These are phyloP conservation scores for Pythium phragmiticola DNA, from an alignment of 352 stramenopile species.

Conservation along the genomic window DNA sequence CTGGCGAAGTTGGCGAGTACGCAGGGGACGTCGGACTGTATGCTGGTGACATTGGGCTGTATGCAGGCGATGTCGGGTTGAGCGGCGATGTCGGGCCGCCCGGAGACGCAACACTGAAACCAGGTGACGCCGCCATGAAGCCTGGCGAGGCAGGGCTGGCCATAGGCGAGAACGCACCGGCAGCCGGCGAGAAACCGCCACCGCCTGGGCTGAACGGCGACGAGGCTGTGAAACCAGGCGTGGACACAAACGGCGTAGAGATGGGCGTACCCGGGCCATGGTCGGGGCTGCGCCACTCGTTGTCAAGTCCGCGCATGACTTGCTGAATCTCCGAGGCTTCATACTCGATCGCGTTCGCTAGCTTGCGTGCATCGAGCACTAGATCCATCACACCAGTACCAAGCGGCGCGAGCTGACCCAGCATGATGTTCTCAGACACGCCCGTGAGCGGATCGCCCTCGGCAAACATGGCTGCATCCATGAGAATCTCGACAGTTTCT, in stretches of 20 bases:
- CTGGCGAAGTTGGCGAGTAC: conserved; percentile 79
- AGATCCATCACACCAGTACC: conserved; percentile 98
- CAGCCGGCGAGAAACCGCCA: conserved; percentile 88
- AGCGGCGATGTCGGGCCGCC: conserved; percentile 70
- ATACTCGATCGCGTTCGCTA: conserved; percentile 97
- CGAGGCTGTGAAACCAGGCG: conserved; percentile 86
- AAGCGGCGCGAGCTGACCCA: conserved; percentile 98
- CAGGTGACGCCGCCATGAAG: conserved; percentile 67
- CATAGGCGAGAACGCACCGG: conserved; percentile 85
- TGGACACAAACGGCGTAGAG: conserved; percentile 82
- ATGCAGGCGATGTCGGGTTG: conserved; percentile 83
- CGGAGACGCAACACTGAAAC: conserved; percentile 79
- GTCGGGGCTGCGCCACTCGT: conserved; percentile 88
- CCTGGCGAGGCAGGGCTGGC: conserved; percentile 72
- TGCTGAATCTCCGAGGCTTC: conserved; percentile 92
- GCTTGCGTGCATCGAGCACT: conserved; percentile 97
- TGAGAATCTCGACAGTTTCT: conserved; percentile 99
- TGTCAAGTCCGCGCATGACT: conserved; percentile 90
- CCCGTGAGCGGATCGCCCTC: conserved; percentile 98
- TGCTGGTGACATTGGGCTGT: conserved; percentile 85
- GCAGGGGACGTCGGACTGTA: conserved; percentile 74
- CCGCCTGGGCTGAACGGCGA: conserved; percentile 83
- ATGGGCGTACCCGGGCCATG: conserved; percentile 77
- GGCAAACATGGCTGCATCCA: conserved; percentile 98
- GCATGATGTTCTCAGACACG: conserved; percentile 99